Percentiles rank a stretch among this genome's conserved stretches.
These are phyloP conservation scores for Solanum verrucosum DNA, from an alignment of 257 asterid species.

Conservation along the genomic window DNA sequence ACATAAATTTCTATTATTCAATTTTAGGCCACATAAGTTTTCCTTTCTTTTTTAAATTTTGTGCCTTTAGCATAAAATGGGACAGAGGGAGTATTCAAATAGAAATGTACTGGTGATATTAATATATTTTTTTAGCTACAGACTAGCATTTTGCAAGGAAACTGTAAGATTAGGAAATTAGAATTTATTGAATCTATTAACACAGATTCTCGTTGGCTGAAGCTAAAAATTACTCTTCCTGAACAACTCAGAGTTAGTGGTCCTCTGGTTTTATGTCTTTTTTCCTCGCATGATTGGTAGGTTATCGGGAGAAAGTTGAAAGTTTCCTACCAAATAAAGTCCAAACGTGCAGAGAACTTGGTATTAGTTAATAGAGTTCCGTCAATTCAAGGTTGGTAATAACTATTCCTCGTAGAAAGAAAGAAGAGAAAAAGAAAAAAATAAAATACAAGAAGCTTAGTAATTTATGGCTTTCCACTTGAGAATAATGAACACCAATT, in stretches of 20 bases:
- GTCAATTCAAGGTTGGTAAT: background rate
- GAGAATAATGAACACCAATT: background rate
- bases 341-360: background rate
- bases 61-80: too few relatives aligned
- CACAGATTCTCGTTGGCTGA: background rate
- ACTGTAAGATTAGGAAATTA: background rate
- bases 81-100: background rate
- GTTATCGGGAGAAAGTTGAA: background rate
- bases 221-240: background rate
- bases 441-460: background rate
- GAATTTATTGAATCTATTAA: background rate
- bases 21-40: too few relatives aligned
- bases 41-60: too few relatives aligned
- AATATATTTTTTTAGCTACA: background rate
- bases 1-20: too few relatives aligned
- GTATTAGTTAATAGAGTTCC: background rate
- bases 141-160: background rate
- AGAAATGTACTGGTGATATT: background rate
- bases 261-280: background rate
- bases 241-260: background rate
- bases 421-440: too few relatives aligned
- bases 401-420: background rate
- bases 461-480: background rate
- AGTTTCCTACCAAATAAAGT: background rate
- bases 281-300: background rate